Percentiles rank a stretch among this genome's conserved stretches.
These are phyloP conservation scores for Aspergillus steynii DNA, from an alignment of 495 filamentous ascomycete genomes.

Conservation along the genomic window DNA sequence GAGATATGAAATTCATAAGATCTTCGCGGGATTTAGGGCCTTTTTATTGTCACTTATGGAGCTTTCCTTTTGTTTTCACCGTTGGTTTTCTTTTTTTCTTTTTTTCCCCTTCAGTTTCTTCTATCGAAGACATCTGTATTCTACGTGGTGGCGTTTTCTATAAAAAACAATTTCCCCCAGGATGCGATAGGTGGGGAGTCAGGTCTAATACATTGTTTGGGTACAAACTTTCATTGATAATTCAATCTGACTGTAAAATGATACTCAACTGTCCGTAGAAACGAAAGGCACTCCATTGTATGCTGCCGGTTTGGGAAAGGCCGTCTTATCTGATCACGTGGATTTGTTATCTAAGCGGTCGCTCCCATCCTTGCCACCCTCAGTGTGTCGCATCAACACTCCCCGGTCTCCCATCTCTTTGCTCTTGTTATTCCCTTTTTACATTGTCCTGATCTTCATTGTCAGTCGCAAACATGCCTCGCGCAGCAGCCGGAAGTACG, in stretches of 20 bases:
- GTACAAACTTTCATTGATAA: background rate
- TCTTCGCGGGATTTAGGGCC: slow-evolving; percentile 2
- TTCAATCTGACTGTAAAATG: background rate
- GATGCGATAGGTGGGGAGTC: slow-evolving; percentile 29
- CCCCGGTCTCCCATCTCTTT: background rate
- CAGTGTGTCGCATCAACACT: background rate
- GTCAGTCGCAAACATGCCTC: slow-evolving; percentile 70
- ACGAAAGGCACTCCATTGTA: too few relatives aligned
- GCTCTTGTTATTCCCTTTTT: background rate
- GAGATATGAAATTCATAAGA: background rate
- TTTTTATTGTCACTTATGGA: slow-evolving; percentile 7
- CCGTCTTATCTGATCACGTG: slow-evolving; percentile 9
- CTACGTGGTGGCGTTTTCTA: slow-evolving; percentile 23
- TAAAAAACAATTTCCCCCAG: slow-evolving; percentile 21
- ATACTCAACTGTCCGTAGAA: too few relatives aligned
- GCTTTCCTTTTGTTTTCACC: background rate
- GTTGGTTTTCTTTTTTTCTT: slow-evolving; percentile 12
- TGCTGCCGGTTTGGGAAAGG: slow-evolving; percentile 1
- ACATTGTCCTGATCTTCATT: background rate
- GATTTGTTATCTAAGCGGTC: background rate
- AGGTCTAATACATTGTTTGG: slow-evolving; percentile 13
- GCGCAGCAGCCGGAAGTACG: slow-evolving; percentile 84
- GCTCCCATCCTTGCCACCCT: background rate
- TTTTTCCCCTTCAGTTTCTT: slow-evolving; percentile 7
- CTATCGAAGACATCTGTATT: slow-evolving; percentile 18